Base-by-base conservation (phyloP, 257 asterid species). In the Solanum arcanum region DNA sequence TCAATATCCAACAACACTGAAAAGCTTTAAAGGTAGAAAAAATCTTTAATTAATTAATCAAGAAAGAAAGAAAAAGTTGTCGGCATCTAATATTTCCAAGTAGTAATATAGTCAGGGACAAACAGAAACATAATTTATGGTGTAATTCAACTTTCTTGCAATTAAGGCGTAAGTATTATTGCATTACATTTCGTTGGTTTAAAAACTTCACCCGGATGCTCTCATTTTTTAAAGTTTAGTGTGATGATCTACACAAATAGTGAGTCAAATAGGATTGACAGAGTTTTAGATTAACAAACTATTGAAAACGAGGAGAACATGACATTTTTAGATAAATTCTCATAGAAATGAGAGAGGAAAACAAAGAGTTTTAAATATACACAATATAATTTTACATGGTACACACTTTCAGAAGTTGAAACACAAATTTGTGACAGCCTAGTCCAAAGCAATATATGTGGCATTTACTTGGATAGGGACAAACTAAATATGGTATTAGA, bases 401-500 rank as follows among this genome's bases (percentile, higher is more conserved):
- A 14, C 23, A 7, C 12, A 6, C 39, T 31, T 69, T 69, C 31
- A 29, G 2, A 0, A 29, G 13, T 9, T 7, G 23, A 14, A 29
- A 14, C 23, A 69, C 23, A 69, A 29, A 69, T 13, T 27, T 0
- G 12, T 27, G 11, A 5, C 0, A 14, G 3, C 11, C 21, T 13
- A 13, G 18, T 7, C 0, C 23, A 29, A 14, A 69, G 3, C 21
- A 4, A 7, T 14, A 69, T 29, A 69, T 3, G 6, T 69, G 23
- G 0, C 23, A 15, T 29, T 14, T 1, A 29, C 41, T 12, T 5
- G 9, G 0, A 31, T 69, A 4, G 0, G 0, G 0, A 69, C 6
- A 29, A 29, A 52, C 20, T 52, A 52, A 52, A 69, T 69, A 29
- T 29, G 41, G 0, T 14, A 29, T 14, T 6, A 29, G 2, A 25